Percentiles rank a stretch among this genome's conserved stretches.
Conservation (phyloP, 2,329 filamentous ascomycete genomes). For the Pseudogymnoascus sp. region DNA sequence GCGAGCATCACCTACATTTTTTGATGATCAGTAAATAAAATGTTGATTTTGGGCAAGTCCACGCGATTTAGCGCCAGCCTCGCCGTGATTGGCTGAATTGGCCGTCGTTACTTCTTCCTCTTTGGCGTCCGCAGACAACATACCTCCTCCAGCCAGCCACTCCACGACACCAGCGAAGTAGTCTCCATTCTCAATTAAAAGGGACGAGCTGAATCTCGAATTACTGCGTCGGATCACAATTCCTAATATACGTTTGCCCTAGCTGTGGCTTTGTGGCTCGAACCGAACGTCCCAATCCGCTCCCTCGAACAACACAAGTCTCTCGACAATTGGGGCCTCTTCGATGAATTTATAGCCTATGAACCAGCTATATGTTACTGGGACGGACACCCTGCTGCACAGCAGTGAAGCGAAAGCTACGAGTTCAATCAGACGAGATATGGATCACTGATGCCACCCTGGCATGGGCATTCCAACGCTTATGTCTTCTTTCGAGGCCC, state of each 20-base stretch:
- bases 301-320: neutral
- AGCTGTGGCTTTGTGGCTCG: neutral
- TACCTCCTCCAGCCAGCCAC: neutral
- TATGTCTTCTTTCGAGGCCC: conserved; percentile 28
- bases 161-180: neutral
- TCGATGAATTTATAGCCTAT: neutral
- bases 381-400: conserved; percentile 35
- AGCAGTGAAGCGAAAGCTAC: conserved; percentile 37
- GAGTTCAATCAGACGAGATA: conserved; percentile 35
- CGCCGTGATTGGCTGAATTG: neutral
- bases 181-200: neutral
- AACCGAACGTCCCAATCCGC: neutral
- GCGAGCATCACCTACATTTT: neutral
- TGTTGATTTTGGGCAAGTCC: conserved; percentile 3
- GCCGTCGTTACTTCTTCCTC: neutral
- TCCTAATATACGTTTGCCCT: neutral
- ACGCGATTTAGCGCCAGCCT: neutral
- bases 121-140: neutral
- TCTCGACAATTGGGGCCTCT: neutral
- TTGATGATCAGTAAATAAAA: conserved; percentile 1
- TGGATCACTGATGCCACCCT: conserved; percentile 55
- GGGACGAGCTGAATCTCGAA: neutral
- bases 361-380: neutral
- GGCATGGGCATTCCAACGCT: conserved; percentile 40
- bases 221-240: neutral